A percentile compares a stretch with the other conserved stretches of the same genome.
phyloP scores from a whole-genome alignment of 306 rosid genomes.

The Begonia loranthoides region DNA sequence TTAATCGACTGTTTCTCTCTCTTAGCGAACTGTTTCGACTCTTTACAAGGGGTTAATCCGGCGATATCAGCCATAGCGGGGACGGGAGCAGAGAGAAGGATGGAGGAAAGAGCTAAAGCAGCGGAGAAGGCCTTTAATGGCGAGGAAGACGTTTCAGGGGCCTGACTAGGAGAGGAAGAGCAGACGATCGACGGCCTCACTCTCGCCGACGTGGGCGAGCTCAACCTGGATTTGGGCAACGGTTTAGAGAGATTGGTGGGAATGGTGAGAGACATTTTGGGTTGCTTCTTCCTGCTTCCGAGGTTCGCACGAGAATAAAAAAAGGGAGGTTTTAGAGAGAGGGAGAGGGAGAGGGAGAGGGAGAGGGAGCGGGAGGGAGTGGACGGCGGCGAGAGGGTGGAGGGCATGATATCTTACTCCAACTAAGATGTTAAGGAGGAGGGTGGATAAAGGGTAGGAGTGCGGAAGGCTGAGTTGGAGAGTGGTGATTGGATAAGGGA shows the following conservation, averaged over 20 bases:
- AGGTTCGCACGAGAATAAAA: too few relatives aligned
- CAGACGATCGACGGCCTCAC: constrained; percentile 18
- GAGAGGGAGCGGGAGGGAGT: too few relatives aligned
- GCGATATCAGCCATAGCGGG: constrained; percentile 85
- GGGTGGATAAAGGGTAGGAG: too few relatives aligned
- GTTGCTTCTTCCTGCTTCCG: neutral
- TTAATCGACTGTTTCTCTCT: constrained; percentile 67
- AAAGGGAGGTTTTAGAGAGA: too few relatives aligned
- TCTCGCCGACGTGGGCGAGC: constrained; percentile 16
- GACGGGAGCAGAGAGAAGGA: constrained; percentile 58
- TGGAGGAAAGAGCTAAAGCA: constrained; percentile 82
- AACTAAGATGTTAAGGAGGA: too few relatives aligned
- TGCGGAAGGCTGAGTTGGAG: too few relatives aligned
- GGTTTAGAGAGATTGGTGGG: constrained; percentile 71
- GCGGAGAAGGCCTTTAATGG: constrained; percentile 64
- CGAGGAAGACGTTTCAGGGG: constrained; percentile 10
- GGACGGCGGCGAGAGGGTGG: neutral
- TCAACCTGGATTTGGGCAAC: constrained; percentile 40
- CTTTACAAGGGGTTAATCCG: constrained; percentile 90
- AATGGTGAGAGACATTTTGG: constrained; percentile 69
- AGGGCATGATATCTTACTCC: too few relatives aligned
- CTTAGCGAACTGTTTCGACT: constrained; percentile 84
- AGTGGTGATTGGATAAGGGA: neutral
- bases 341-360: neutral
- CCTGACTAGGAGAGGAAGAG: constrained; percentile 12